Percentiles rank a stretch among this genome's conserved stretches.
These are phyloP conservation scores for Ophidiomyces ophidiicola DNA, from an alignment of 2,329 filamentous ascomycete genomes.

Conservation along the genomic window DNA sequence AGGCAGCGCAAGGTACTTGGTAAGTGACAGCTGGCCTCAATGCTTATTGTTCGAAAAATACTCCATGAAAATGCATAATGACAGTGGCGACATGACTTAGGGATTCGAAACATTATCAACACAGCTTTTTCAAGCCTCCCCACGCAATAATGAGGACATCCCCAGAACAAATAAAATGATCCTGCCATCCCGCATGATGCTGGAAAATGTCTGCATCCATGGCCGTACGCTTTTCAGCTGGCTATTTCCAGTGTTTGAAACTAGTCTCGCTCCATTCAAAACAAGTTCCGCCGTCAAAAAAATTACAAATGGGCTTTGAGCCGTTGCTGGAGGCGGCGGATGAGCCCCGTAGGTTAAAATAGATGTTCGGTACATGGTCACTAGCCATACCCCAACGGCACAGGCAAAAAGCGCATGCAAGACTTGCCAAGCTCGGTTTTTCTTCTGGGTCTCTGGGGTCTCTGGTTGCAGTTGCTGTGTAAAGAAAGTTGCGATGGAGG, in stretches of 20 bases:
- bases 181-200: slow-evolving; percentile 34
- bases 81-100: neutral
- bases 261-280: slow-evolving; percentile 28
- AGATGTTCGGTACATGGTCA: slow-evolving; percentile 28
- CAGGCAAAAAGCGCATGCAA: slow-evolving; percentile 48
- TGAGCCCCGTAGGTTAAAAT: slow-evolving; percentile 17
- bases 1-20: too few relatives aligned
- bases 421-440: slow-evolving; percentile 41
- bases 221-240: slow-evolving; percentile 18
- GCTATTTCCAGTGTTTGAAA: slow-evolving; percentile 21
- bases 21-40: too few relatives aligned
- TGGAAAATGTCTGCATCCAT: slow-evolving; percentile 29
- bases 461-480: slow-evolving; percentile 29
- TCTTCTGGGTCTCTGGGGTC: slow-evolving; percentile 27
- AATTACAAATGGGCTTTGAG: slow-evolving; percentile 34
- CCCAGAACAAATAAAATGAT: slow-evolving; percentile 37
- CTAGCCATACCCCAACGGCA: slow-evolving; percentile 43
- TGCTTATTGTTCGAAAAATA: too few relatives aligned
- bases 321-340: slow-evolving; percentile 35
- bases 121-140: too few relatives aligned
- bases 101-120: too few relatives aligned
- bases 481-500: slow-evolving; percentile 29
- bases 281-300: slow-evolving; percentile 38
- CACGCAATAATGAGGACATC: slow-evolving; percentile 32
- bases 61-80: neutral